Base-by-base conservation (phyloP, 73 alveolate genomes). In the Paramecium tetraurelia region DNA sequence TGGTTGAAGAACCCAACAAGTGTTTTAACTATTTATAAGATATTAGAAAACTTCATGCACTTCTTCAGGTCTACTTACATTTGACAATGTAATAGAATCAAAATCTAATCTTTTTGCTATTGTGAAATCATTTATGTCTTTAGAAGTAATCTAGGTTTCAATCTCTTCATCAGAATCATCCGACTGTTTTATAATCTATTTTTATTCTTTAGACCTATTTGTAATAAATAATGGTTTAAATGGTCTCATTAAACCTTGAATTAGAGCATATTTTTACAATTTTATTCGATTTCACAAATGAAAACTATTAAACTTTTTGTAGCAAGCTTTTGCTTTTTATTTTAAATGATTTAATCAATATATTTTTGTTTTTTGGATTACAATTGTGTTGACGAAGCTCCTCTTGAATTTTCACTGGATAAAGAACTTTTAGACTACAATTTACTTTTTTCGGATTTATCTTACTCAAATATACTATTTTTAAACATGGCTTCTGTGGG, bases 101-200 rank as follows among this genome's bases (percentile, higher is more conserved):
- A 41, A 63, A 63, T 86, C 87, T 43, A 63, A 77, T 41, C 70
- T 86, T 35, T 63, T 46, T 1, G 93, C 93, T 0, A 63, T 59
- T 7, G 93, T 63, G 38, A 86, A 63, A 63, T 86, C 93, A 59
- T 72, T 86, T 1, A 86, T 86, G 40, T 86, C 93, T 38, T 89
- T 89, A 27, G 92, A 31, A 27, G 85, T 89, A 5, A 89, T 89
- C 6, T 70, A 58, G 5, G 75, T 71, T 89, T 89, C 94, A 12
- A 59, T 44, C 20, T 63, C 84, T 71, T 89, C 94, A 89, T 89
- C 90, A 22, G 86, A 89, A 40, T 89, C 84, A 21, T 63, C 94
- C 20, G 80, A 58, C 7, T 53, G 41, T 31, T 72, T 59, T 20
- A 27, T 10, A 11, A 41, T 41, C 57, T 41, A 21, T 40, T 89